Evolutionary conservation across 345 rosid genomes (phyloP).

Genomic region (Streptanthus diversifolius): DNA sequence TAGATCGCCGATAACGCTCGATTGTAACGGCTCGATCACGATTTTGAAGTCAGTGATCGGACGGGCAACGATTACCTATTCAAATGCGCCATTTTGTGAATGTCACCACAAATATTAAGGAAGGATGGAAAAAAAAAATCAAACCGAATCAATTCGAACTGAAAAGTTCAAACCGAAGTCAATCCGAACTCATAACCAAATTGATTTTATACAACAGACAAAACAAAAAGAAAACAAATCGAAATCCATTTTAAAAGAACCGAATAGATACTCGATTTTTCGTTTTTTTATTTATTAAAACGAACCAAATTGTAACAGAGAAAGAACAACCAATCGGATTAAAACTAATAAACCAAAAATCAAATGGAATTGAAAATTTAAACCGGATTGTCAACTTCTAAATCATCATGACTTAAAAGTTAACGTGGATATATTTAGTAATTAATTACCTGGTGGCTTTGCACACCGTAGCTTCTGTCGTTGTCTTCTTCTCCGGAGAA

Average conservation of each 20-base stretch:
- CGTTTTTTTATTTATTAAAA: no score
- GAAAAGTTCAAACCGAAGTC: not conserved
- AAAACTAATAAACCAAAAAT: no score
- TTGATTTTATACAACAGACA: not conserved
- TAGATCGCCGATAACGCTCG: slow-evolving; percentile 67
- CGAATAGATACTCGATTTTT: not conserved
- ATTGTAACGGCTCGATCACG: slow-evolving; percentile 73
- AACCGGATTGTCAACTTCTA: not conserved
- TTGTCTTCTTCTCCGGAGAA: slow-evolving; percentile 41
- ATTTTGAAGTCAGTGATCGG: slow-evolving; percentile 66
- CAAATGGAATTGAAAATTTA: not conserved
- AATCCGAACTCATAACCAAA: not conserved
- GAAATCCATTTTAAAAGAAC: not conserved
- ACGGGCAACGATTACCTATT: slow-evolving; percentile 49
- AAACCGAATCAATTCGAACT: not conserved
- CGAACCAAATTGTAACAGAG: no score
- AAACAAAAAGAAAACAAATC: not conserved
- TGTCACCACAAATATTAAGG: not conserved
- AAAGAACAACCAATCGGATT: no score
- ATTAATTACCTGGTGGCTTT: slow-evolving; percentile 31
- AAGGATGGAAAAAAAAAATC: not conserved
- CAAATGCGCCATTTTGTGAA: not conserved
- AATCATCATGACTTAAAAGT: not conserved
- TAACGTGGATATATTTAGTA: not conserved
- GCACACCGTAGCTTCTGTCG: slow-evolving; percentile 25